Percentiles rank a stretch among this genome's conserved stretches.
Evolutionary conservation across 2,329 filamentous ascomycete genomes (phyloP).

Genomic region (Coleophoma crateriformis): DNA sequence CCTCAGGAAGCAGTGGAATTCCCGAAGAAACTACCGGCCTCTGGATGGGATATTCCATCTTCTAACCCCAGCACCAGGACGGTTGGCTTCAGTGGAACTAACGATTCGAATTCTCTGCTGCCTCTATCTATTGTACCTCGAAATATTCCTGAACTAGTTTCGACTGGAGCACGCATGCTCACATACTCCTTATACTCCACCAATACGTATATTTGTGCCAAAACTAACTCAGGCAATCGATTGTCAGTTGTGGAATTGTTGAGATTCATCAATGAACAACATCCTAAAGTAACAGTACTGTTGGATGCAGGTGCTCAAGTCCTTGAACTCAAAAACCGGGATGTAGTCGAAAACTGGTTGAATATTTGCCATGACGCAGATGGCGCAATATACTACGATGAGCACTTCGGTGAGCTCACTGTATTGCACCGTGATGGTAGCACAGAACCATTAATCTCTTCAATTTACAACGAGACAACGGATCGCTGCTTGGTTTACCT

Average conservation of each 20-base stretch:
- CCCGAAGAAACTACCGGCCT: slow-evolving; percentile 52
- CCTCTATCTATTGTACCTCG: slow-evolving; percentile 53
- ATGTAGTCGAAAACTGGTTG: slow-evolving; percentile 15
- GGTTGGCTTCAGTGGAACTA: slow-evolving; percentile 66
- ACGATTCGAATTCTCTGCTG: slow-evolving; percentile 53
- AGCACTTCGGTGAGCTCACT: slow-evolving; percentile 10
- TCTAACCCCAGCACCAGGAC: too few species aligned
- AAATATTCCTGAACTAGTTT: slow-evolving; percentile 45
- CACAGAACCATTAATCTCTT: slow-evolving; percentile 25
- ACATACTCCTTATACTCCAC: slow-evolving; percentile 45
- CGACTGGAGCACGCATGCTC: slow-evolving; percentile 58
- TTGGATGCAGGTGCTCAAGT: slow-evolving; percentile 60
- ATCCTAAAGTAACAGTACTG: slow-evolving; percentile 41
- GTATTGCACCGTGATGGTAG: slow-evolving; percentile 10
- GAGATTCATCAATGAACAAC: slow-evolving; percentile 21
- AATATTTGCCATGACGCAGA: slow-evolving; percentile 6
- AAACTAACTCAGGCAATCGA: slow-evolving; percentile 24
- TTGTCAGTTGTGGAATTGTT: slow-evolving; percentile 40
- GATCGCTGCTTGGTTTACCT: slow-evolving; percentile 17
- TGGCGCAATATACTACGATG: slow-evolving; percentile 18
- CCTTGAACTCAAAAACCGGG: slow-evolving; percentile 46
- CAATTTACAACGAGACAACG: slow-evolving; percentile 16
- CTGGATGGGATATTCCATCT: slow-evolving; percentile 64
- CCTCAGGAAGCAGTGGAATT: slow-evolving; percentile 57
- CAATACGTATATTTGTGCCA: slow-evolving; percentile 39